A percentile compares a stretch with the other conserved stretches of the same genome.
Evolutionary conservation across 2,329 filamentous ascomycete species (phyloP).

Genomic region (Ophiostoma fasciatum): DNA sequence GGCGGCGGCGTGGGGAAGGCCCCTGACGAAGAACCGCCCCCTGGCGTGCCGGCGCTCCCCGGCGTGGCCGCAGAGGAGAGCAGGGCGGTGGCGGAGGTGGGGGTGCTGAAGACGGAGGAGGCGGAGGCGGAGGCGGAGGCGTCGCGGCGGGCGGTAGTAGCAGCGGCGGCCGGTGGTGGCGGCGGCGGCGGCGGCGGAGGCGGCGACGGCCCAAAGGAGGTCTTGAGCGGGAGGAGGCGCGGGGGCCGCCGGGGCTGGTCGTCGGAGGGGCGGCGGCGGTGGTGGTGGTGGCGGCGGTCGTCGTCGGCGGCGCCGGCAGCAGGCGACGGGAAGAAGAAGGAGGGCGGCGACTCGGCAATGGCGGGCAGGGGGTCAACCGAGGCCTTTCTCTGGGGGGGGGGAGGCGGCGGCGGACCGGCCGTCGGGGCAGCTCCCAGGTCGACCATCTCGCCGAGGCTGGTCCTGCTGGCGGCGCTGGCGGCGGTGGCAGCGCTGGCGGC

Average conservation of each 20-base stretch:
- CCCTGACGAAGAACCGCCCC: not conserved
- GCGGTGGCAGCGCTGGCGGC: not conserved
- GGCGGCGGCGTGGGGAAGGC: constrained; percentile 8
- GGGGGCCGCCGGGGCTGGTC: not conserved
- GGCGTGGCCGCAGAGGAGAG: not conserved
- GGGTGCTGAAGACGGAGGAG: constrained; percentile 7
- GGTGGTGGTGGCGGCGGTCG: not conserved
- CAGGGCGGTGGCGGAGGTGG: constrained; percentile 12
- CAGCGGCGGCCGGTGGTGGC: not conserved
- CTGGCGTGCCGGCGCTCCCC: not conserved
- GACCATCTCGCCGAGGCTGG: not conserved
- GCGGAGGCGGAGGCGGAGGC: constrained; percentile 9
- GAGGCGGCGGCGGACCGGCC: too few species aligned
- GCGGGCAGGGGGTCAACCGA: constrained; percentile 4
- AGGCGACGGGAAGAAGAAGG: constrained; percentile 7
- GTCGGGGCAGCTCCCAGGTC: not conserved
- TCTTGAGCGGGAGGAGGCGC: constrained; percentile 13
- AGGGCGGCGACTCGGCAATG: constrained; percentile 15
- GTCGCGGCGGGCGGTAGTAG: not conserved
- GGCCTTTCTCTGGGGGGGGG: too few species aligned
- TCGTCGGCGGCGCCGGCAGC: not conserved
- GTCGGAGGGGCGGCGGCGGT: not conserved
- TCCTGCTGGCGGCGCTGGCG: constrained; percentile 1
- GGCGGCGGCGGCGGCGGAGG: constrained; percentile 1
- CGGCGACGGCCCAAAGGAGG: constrained; percentile 12